Percentiles rank a stretch among this genome's conserved stretches.
phyloP scores from a whole-genome alignment of 2,329 filamentous ascomycete species.

The Scedosporium apiospermum region DNA sequence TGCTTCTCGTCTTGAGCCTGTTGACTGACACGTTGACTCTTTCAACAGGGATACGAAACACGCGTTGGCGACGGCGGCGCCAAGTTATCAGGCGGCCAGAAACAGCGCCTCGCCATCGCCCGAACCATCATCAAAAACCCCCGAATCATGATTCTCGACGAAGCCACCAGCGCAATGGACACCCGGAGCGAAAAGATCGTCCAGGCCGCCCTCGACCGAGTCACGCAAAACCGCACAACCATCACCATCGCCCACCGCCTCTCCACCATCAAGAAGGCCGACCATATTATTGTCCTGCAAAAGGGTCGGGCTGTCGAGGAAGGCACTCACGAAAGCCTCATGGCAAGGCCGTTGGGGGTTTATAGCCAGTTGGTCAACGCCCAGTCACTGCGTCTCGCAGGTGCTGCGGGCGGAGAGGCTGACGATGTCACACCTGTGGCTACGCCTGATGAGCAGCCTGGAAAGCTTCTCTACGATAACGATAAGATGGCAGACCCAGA shows the following conservation, averaged over 20 bases:
- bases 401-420: conserved; percentile 18
- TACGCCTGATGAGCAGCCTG: conserved; percentile 11
- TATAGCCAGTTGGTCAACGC: conserved; percentile 61
- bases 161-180: conserved; percentile 61
- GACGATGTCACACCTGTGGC: not conserved
- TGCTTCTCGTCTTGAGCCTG: not conserved
- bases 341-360: conserved; percentile 48
- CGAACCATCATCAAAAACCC: conserved; percentile 65
- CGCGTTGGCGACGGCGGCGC: conserved; percentile 68
- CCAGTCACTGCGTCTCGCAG: conserved; percentile 46
- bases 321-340: conserved; percentile 35
- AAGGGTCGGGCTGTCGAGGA: conserved; percentile 31
- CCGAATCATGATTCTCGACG: conserved; percentile 63
- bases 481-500: conserved; percentile 20
- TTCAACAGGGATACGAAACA: conserved; percentile 55
- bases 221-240: conserved; percentile 11
- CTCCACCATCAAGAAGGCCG: conserved; percentile 22
- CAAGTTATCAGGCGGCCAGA: conserved; percentile 74
- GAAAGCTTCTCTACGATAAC: conserved; percentile 18
- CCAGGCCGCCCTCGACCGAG: conserved; percentile 21
- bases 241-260: conserved; percentile 17
- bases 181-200: conserved; percentile 32
- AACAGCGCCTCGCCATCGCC: conserved; percentile 71
- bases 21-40: conserved; percentile 8
- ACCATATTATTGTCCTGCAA: conserved; percentile 31